Evolutionary conservation across 2,329 filamentous ascomycete species (phyloP).

Genomic region (Exophiala lecanii-corni): DNA sequence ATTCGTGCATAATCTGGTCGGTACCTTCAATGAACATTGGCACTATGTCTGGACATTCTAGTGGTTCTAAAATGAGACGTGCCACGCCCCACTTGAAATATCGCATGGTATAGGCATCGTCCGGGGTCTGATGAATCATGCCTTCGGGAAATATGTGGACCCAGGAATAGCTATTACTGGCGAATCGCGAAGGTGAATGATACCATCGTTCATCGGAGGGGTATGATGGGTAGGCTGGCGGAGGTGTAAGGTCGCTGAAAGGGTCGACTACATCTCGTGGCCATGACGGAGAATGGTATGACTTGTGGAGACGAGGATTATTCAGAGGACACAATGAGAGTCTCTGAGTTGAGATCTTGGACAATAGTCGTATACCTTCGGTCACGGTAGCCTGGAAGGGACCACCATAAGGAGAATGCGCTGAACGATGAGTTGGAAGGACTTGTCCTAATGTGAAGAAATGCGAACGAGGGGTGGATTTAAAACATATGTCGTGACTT

Average conservation of each 20-base stretch:
- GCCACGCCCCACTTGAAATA: slow-evolving; percentile 99
- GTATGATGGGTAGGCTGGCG: slow-evolving; percentile 36
- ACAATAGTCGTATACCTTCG: slow-evolving; percentile 79
- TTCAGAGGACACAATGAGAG: slow-evolving; percentile 17
- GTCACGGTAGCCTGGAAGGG: slow-evolving; percentile 85
- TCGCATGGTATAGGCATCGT: slow-evolving; percentile 70
- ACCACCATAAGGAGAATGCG: slow-evolving; percentile 74
- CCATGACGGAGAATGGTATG: slow-evolving; percentile 46
- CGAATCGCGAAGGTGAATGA: slow-evolving; percentile 66
- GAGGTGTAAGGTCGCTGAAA: slow-evolving; percentile 42
- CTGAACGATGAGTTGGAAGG: slow-evolving; percentile 77
- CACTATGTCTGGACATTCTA: slow-evolving; percentile 80
- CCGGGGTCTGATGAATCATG: slow-evolving; percentile 71
- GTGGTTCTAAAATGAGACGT: slow-evolving; percentile 81
- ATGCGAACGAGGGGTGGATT: slow-evolving; percentile 61
- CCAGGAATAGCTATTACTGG: slow-evolving; percentile 70
- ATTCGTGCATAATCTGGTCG: slow-evolving; percentile 82
- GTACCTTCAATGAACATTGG: slow-evolving; percentile 94
- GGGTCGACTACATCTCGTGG: slow-evolving; percentile 47
- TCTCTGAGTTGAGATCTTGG: slow-evolving; percentile 45
- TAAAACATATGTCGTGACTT: slow-evolving; percentile 93
- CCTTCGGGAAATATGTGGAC: slow-evolving; percentile 95
- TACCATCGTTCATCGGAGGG: slow-evolving; percentile 65
- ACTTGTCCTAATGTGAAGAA: slow-evolving; percentile 92
- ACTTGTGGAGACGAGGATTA: slow-evolving; percentile 13